phyloP scores from a whole-genome alignment of 257 asterid genomes.

The Gardenia jasminoides region DNA sequence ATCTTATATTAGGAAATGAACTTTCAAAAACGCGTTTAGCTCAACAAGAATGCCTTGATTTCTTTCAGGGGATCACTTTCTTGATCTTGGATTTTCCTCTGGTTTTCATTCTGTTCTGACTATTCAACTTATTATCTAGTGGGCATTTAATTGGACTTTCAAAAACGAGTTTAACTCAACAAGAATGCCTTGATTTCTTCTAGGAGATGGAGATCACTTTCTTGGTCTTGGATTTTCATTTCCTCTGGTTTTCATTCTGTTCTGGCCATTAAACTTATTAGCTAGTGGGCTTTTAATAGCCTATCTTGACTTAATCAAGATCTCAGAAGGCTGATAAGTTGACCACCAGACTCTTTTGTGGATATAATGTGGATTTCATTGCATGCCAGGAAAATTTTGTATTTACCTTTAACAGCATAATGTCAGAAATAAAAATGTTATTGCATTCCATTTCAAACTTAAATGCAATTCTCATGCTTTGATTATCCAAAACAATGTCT shows the following conservation, averaged over 20 bases:
- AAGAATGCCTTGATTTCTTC: not conserved
- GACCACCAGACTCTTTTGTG: not conserved
- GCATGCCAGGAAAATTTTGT: not conserved
- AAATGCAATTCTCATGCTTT: not conserved
- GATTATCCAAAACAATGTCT: not conserved
- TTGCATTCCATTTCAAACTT: not conserved
- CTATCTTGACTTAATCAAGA: not conserved
- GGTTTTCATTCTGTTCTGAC: not conserved
- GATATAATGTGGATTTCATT: no score
- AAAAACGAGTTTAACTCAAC: no score
- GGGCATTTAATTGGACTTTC: no score
- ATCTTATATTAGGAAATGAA: not conserved
- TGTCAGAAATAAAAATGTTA: no score
- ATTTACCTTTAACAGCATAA: not conserved
- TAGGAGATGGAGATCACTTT: not conserved
- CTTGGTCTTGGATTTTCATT: not conserved
- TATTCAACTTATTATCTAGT: not conserved
- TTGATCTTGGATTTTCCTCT: conserved; percentile 3
- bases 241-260: not conserved
- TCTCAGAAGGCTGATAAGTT: not conserved
- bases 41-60: not conserved
- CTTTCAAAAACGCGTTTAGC: no score
- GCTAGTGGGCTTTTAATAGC: not conserved
- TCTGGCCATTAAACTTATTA: not conserved
- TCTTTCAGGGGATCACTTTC: not conserved